Conservation (phyloP, 2,329 filamentous ascomycete genomes). For the Cladophialophora exuberans region DNA sequence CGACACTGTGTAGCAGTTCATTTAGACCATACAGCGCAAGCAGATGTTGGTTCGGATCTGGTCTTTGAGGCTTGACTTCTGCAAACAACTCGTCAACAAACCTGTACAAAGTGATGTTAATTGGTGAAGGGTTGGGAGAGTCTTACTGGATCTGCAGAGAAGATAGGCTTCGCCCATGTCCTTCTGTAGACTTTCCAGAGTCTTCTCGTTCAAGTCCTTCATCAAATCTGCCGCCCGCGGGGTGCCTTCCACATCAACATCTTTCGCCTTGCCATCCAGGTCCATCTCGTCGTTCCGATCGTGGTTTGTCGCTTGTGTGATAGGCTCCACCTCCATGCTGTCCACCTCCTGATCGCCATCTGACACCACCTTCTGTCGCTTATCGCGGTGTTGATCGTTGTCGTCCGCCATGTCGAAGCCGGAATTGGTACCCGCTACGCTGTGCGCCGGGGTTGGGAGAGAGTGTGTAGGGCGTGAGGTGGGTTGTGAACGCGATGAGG, state of each 20-base stretch:
- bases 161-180: constrained; percentile 52
- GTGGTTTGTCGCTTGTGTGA: constrained; percentile 28
- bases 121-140: constrained; percentile 45
- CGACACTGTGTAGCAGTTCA: constrained; percentile 60
- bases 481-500: constrained; percentile 47
- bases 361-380: constrained; percentile 29
- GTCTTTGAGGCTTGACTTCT: constrained; percentile 55
- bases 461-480: constrained; percentile 44
- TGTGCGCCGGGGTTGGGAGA: constrained; percentile 51
- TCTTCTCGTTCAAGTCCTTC: constrained; percentile 36
- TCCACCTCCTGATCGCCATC: constrained; percentile 18
- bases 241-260: not conserved
- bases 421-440: constrained; percentile 42
- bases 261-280: constrained; percentile 8
- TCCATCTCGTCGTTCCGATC: constrained; percentile 30
- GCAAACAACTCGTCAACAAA: constrained; percentile 47
- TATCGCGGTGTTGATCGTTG: constrained; percentile 31
- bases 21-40: constrained; percentile 62
- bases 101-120: constrained; percentile 34
- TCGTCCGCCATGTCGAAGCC: constrained; percentile 42
- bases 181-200: constrained; percentile 48
- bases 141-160: constrained; percentile 56
- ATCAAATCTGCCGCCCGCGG: not conserved
- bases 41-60: constrained; percentile 62
- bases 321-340: constrained; percentile 27